A percentile compares a stretch with the other conserved stretches of the same genome.
Conservation (phyloP, 495 filamentous ascomycete species). For the Talaromyces proteolyticus region DNA sequence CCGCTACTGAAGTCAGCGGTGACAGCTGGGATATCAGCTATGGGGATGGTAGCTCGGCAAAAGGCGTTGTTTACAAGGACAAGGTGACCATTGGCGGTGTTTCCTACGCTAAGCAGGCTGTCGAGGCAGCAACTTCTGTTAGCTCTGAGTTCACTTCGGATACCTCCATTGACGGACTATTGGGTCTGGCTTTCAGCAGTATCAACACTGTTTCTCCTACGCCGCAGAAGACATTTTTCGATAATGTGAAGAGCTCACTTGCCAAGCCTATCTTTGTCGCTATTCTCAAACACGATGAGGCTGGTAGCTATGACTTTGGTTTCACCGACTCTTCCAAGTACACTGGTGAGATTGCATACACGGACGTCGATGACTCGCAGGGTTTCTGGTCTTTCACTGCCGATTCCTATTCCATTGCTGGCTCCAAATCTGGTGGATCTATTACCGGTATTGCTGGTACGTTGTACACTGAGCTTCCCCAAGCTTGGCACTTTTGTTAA, state of each 20-base stretch:
- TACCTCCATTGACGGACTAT: slow-evolving; percentile 58
- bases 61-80: slow-evolving; percentile 65
- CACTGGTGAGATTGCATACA: slow-evolving; percentile 22
- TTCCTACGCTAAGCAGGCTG: slow-evolving; percentile 57
- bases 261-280: slow-evolving; percentile 62
- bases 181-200: slow-evolving; percentile 64
- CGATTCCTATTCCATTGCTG: slow-evolving; percentile 56
- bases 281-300: slow-evolving; percentile 54
- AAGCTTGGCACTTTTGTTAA: too few relatives aligned
- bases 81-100: slow-evolving; percentile 61
- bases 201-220: slow-evolving; percentile 66
- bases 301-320: slow-evolving; percentile 72
- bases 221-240: slow-evolving; percentile 64
- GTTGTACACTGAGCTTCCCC: too few relatives aligned
- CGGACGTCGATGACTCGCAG: slow-evolving; percentile 46
- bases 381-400: slow-evolving; percentile 71
- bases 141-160: slow-evolving; percentile 55
- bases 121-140: slow-evolving; percentile 60
- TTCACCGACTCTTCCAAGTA: slow-evolving; percentile 60
- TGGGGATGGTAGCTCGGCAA: slow-evolving; percentile 62
- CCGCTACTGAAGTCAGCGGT: slow-evolving; percentile 43
- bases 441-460: slow-evolving; percentile 46
- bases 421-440: slow-evolving; percentile 26
- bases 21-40: slow-evolving; percentile 63
- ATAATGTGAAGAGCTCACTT: slow-evolving; percentile 56